A percentile compares a stretch with the other conserved stretches of the same genome.
Conservation (phyloP, 2,329 filamentous ascomycete species). For the Microdochium trichocladiopsis region DNA sequence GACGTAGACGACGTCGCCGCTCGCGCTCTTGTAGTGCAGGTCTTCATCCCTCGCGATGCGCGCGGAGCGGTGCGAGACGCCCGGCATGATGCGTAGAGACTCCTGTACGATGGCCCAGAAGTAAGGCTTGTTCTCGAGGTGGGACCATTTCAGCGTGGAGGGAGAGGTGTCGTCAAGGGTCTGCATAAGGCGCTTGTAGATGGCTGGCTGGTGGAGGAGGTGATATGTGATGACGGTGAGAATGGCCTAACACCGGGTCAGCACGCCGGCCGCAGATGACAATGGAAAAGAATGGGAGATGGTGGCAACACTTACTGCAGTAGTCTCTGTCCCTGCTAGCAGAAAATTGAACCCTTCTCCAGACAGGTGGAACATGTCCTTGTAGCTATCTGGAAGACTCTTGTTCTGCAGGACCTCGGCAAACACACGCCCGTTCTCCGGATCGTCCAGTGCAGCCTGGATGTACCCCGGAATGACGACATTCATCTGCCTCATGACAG, state of each 20-base stretch:
- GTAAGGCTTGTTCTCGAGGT: slow-evolving; percentile 1
- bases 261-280: too few species aligned
- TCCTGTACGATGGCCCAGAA: slow-evolving; percentile 4
- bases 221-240: slow-evolving; percentile 20
- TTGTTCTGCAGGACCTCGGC: slow-evolving; percentile 22
- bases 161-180: slow-evolving; percentile 24
- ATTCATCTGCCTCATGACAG: slow-evolving; percentile 6
- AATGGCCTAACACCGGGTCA: too few species aligned
- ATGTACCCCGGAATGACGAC: slow-evolving; percentile 14
- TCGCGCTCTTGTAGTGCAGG: background rate
- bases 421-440: slow-evolving; percentile 27
- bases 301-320: slow-evolving; percentile 21
- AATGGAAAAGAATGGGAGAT: too few species aligned
- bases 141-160: slow-evolving; percentile 10
- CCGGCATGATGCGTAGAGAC: slow-evolving; percentile 1
- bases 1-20: background rate
- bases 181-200: slow-evolving; percentile 23
- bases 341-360: slow-evolving; percentile 31
- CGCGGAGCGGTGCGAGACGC: slow-evolving; percentile 2
- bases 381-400: slow-evolving; percentile 23
- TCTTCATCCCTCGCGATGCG: slow-evolving; percentile 2
- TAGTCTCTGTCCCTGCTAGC: slow-evolving; percentile 31
- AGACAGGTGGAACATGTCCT: slow-evolving; percentile 22
- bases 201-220: slow-evolving; percentile 21
- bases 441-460: slow-evolving; percentile 21